These are phyloP conservation scores for Solanum chilense DNA, from an alignment of 257 asterid genomes.

Conservation along the genomic window DNA sequence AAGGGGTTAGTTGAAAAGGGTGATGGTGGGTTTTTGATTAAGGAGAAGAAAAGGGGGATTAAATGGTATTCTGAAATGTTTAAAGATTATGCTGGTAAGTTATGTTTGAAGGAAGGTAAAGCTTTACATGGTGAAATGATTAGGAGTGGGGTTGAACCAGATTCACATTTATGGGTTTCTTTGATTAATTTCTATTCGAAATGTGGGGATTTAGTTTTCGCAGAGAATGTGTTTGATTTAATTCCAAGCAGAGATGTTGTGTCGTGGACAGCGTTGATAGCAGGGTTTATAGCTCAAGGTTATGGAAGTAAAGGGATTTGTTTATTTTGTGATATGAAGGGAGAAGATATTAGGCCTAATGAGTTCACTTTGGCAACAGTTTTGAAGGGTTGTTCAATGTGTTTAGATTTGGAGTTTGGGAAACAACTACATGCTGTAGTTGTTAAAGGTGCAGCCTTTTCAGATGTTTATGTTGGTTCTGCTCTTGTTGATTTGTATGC, in stretches of 20 bases:
- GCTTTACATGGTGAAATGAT: constrained; percentile 48
- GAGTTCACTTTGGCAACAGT: constrained; percentile 69
- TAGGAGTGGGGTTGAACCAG: constrained; percentile 41
- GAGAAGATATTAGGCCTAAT: constrained; percentile 52
- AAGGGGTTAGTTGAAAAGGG: background rate
- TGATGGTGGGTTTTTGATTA: constrained; percentile 1
- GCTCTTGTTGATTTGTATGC: constrained; percentile 62
- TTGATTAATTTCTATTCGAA: constrained; percentile 66
- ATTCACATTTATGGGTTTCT: constrained; percentile 59
- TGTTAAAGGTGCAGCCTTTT: constrained; percentile 47
- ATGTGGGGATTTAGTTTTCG: constrained; percentile 39
- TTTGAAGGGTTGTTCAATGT: constrained; percentile 61
- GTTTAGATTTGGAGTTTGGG: constrained; percentile 50
- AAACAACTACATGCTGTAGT: constrained; percentile 65
- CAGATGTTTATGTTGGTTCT: constrained; percentile 68
- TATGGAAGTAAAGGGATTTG: constrained; percentile 35
- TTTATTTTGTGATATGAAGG: constrained; percentile 58
- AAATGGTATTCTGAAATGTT: constrained; percentile 52
- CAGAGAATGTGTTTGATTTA: constrained; percentile 33
- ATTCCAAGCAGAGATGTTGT: constrained; percentile 57
- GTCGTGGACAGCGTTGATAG: constrained; percentile 68
- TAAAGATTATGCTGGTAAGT: constrained; percentile 31
- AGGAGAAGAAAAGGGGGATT: constrained; percentile 8
- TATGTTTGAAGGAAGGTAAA: constrained; percentile 45
- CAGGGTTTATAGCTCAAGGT: constrained; percentile 76